phyloP scores from a whole-genome alignment of 148 eudicot species.

The Fagopyrum tataricum region DNA sequence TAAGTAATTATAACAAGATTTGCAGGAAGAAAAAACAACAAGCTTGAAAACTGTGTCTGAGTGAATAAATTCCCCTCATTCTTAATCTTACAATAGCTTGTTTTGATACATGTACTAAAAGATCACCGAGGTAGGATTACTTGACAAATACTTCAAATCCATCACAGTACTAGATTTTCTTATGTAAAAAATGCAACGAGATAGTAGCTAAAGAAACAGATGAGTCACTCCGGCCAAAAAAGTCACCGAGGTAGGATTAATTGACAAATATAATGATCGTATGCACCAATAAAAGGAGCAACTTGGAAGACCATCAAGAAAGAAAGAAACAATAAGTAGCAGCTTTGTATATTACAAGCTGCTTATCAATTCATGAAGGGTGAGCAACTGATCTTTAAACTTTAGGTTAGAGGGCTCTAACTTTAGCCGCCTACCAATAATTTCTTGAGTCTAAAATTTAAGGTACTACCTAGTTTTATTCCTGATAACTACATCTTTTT shows the following conservation, averaged over 20 bases:
- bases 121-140: neutral
- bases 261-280: neutral
- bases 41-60: neutral
- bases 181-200: neutral
- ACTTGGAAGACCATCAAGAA: neutral
- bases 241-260: neutral
- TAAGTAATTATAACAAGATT: neutral
- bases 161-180: neutral
- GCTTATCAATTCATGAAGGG: neutral
- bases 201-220: neutral
- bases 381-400: neutral
- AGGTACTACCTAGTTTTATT: neutral
- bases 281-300: slow-evolving; percentile 6
- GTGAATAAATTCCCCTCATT: neutral
- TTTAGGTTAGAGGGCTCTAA: neutral
- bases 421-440: neutral
- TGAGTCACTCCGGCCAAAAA: neutral
- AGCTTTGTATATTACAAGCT: neutral
- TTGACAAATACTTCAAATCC: neutral
- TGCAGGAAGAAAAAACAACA: neutral
- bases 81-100: neutral
- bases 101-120: neutral
- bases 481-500: neutral
- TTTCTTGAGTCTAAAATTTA: neutral
- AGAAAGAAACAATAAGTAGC: neutral